These are phyloP conservation scores for Xanthoconium purpureum DNA, from an alignment of 768 basidiomycete species.

Conservation along the genomic window DNA sequence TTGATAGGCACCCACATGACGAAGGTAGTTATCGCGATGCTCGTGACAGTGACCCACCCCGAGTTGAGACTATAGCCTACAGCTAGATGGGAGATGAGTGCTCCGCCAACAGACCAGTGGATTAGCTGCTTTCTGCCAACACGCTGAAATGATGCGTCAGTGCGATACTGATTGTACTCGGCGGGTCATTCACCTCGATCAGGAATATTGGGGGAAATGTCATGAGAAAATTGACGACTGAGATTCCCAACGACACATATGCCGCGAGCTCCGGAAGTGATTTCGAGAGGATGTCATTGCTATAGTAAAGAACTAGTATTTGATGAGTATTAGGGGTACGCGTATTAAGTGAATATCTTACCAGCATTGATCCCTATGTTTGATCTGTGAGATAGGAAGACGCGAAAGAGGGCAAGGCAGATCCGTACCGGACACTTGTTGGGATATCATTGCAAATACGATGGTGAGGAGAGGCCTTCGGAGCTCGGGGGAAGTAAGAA, in stretches of 20 bases:
- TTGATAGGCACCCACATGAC: conserved; percentile 56
- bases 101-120: conserved; percentile 62
- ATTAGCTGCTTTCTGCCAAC: conserved; percentile 72
- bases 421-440: conserved; percentile 69
- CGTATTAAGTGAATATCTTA: conserved; percentile 20
- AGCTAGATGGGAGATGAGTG: conserved; percentile 58
- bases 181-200: conserved; percentile 57
- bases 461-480: conserved; percentile 63
- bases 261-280: conserved; percentile 77
- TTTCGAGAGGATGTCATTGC: conserved; percentile 80
- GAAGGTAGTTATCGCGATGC: conserved; percentile 73
- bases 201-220: conserved; percentile 82
- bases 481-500: conserved; percentile 52
- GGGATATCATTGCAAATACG: conserved; percentile 68
- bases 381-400: conserved; percentile 4
- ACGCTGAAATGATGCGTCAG: conserved; percentile 41
- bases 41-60: conserved; percentile 58
- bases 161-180: neutral
- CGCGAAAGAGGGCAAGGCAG: neutral
- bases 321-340: neutral
- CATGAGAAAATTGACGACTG: conserved; percentile 73
- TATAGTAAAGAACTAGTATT: conserved; percentile 78
- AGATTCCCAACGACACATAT: conserved; percentile 81
- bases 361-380: conserved; percentile 71
- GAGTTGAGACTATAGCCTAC: conserved; percentile 72